Base-by-base conservation (phyloP, 225 moss, liverwort and hornwort species). In the Pleurozium schreberi region DNA sequence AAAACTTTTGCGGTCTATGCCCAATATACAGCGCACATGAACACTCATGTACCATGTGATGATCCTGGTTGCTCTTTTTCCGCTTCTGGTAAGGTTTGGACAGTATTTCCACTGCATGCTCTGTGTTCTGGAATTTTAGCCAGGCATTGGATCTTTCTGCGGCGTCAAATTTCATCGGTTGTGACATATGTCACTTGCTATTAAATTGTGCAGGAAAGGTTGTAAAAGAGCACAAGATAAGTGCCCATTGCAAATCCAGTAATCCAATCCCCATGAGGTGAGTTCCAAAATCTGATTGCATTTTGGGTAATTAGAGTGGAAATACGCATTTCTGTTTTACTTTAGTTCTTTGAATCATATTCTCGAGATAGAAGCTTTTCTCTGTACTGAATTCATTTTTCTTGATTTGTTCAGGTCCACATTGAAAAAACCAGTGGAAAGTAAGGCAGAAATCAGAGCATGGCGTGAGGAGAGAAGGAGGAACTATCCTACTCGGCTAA, bases 381-480 rank as follows among this genome's bases (percentile, higher is more conserved):
- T 79, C 19, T 36, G 38, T 66, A 14, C 45, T 79, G 67, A 78
- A 40, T 75, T 84, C 68, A 68, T 75, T 67, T 38, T 82, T 63
- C 55, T 90, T 86, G 79, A 43, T 82, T 82, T 88, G 60, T 83
- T 53, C 68, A 92, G 93, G 70, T 40, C 82, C 91, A 38, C 52
- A 84, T 66, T 40, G 57, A 94, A 86, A 86, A 52, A 49, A 65
- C 88, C 94, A 26, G 88, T 83, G 80, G 99, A 97, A 89, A 94
- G 89, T 84, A 93, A 89, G 20, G 95, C 92, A 76, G 99, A 99
- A 94, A 90, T 95, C 27, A 85, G 76, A 84, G 93, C 92, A 76
- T 99, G 99, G 99, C 92, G 96, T 75, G 99, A 97, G 57, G 99
- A 99, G 91, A 96, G 99, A 40, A 96, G 84, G 89, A 93, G 91